Evolutionary conservation across 78 protist species (phyloP).

Genomic region (Dictyostelium intermedium): DNA sequence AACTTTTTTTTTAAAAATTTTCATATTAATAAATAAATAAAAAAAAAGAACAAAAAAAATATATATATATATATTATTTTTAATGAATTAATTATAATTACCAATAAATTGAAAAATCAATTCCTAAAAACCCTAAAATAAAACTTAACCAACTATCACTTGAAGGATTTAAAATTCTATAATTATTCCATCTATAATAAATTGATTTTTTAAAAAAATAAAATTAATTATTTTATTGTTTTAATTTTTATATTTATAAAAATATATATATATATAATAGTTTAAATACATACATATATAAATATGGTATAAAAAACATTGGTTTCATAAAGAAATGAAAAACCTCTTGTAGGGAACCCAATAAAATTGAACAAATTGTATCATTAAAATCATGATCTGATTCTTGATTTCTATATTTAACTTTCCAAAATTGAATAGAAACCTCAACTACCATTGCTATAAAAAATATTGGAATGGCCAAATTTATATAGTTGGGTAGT

Average conservation of each 20-base stretch:
- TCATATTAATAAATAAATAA: no score
- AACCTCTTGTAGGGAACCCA: conserved; percentile 20
- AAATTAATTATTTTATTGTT: no score
- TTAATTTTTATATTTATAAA: not conserved
- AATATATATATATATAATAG: not conserved
- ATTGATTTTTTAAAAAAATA: no score
- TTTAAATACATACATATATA: not conserved
- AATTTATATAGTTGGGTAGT: conserved; percentile 24
- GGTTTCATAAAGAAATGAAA: conserved; percentile 34
- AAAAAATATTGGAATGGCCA: conserved; percentile 6
- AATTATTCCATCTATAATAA: conserved; percentile 26
- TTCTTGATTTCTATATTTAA: not conserved
- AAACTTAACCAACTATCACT: not conserved
- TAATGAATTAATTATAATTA: not conserved
- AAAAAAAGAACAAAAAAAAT: not conserved
- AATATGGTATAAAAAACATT: conserved; percentile 31
- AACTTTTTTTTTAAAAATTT: not conserved
- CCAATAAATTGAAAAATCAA: conserved; percentile 14
- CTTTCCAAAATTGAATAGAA: not conserved
- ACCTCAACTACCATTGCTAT: conserved; percentile 1
- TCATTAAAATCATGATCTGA: conserved; percentile 29
- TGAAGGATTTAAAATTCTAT: not conserved
- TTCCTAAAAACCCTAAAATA: conserved; percentile 15
- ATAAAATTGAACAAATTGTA: conserved; percentile 6
- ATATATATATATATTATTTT: not conserved